Base-by-base conservation (phyloP, 129 eudicot species). In the Escallonia rubra region DNA sequence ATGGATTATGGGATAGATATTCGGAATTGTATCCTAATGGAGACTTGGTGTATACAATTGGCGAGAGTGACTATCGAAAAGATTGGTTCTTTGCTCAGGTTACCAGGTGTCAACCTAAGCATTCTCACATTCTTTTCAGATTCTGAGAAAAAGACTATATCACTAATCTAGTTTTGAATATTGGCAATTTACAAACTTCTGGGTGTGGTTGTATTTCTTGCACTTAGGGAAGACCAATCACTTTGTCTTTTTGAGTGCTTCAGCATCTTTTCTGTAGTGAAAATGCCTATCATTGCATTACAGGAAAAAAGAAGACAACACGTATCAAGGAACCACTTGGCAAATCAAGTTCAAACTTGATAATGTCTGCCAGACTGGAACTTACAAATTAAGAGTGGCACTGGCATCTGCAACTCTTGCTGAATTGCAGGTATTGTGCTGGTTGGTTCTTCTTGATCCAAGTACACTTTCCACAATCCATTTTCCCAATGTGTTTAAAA, bases 11-110 rank as follows among this genome's bases (percentile, higher is more conserved):
- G 98, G 96, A 92, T 45, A 78, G 91, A 71, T 92, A 92, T 53
- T 78, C 89, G 34, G 98, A 92, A 55, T 54, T 86, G 53, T 86
- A 92, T 57, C 91, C 95, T 5, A 63, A 81, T 11, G 77, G 74
- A 53, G 98, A 92, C 67, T 81, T 92, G 57, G 84, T 83, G 2
- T 92, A 81, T 69, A 88, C 83, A 10, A 12, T 92, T 67, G 98
- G 95, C 44, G 78, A 73, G 14, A 86, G 95, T 70, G 93, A 92
- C 59, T 86, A 78, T 50, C 50, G 62, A 34, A 92, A 80, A 69
- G 89, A 92, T 61, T 92, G 98, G 98, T 88, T 92, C 75, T 92
- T 83, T 72, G 98, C 91, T 63, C 98, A 92, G 49, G 87, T 88
- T 53, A 73, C 90, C 54, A 83, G 95, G 98, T 87, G 71, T 23